Percentiles rank a stretch among this genome's conserved stretches.
Evolutionary conservation across 1,284 basidiomycete species (phyloP).

Genomic region (Moniliella sp.): DNA sequence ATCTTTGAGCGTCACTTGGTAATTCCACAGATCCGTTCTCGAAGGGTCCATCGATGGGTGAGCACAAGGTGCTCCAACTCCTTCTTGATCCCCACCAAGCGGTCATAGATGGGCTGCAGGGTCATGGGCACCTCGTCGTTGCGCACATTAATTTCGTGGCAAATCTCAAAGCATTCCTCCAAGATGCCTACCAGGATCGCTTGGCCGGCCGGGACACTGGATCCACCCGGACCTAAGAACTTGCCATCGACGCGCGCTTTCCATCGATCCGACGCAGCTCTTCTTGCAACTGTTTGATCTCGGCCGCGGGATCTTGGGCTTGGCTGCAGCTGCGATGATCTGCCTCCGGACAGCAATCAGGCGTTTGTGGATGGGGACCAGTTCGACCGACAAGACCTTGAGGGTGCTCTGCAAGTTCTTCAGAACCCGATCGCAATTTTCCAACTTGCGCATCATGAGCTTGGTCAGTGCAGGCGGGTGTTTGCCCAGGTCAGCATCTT

Average conservation of each 20-base stretch:
- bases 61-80: constrained; percentile 72
- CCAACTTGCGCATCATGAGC: constrained; percentile 68
- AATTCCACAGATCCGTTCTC: constrained; percentile 66
- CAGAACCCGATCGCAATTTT: constrained; percentile 46
- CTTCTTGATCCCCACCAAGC: constrained; percentile 60
- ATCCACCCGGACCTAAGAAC: constrained; percentile 73
- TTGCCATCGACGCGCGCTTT: constrained; percentile 65
- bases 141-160: constrained; percentile 80
- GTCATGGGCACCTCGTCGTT: constrained; percentile 70
- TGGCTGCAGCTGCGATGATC: constrained; percentile 66
- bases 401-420: constrained; percentile 22
- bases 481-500: constrained; percentile 45
- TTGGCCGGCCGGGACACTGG: constrained; percentile 67
- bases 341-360: constrained; percentile 70
- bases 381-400: constrained; percentile 31
- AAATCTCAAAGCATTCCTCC: constrained; percentile 88
- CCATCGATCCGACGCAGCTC: constrained; percentile 70
- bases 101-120: constrained; percentile 81
- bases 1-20: constrained; percentile 84
- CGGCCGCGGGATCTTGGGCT: constrained; percentile 62
- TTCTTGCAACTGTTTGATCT: constrained; percentile 71
- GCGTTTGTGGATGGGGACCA: constrained; percentile 40
- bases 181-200: constrained; percentile 49
- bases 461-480: constrained; percentile 70
- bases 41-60: constrained; percentile 86